A percentile compares a stretch with the other conserved stretches of the same genome.
phyloP scores from a whole-genome alignment of 306 rosid genomes.

The Erythrophleum fordii region DNA sequence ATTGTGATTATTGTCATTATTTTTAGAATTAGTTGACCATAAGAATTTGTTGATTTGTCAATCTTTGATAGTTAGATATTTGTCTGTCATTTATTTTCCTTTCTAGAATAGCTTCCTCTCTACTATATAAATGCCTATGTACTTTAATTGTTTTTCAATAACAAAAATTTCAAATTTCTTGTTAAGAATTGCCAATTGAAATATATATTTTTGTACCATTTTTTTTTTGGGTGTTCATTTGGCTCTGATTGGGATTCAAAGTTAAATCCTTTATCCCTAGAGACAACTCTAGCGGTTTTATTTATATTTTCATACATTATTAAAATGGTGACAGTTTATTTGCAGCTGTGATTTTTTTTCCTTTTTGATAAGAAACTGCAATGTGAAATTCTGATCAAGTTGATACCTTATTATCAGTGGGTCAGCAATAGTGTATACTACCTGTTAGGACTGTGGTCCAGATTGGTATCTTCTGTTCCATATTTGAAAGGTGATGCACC shows the following conservation, averaged over 20 bases:
- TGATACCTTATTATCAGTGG: slow-evolving; percentile 71
- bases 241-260: neutral
- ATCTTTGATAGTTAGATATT: too few relatives aligned
- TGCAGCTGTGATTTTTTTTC: slow-evolving; percentile 16
- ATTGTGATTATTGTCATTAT: too few relatives aligned
- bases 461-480: slow-evolving; percentile 98
- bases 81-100: too few relatives aligned
- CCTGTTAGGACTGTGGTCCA: slow-evolving; percentile 96
- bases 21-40: too few relatives aligned
- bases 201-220: neutral
- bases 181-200: slow-evolving; percentile 21
- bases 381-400: slow-evolving; percentile 47
- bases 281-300: neutral
- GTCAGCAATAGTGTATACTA: slow-evolving; percentile 99
- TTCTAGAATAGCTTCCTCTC: too few relatives aligned
- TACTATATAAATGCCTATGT: too few relatives aligned
- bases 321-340: slow-evolving; percentile 21
- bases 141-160: too few relatives aligned
- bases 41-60: too few relatives aligned
- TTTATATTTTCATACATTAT: slow-evolving; percentile 1
- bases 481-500: slow-evolving; percentile 99
- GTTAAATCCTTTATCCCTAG: neutral
- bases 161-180: too few relatives aligned
- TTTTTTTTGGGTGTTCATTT: neutral
- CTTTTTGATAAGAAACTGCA: slow-evolving; percentile 2